These are phyloP conservation scores for Alternaria ventricosa DNA, from an alignment of 2,329 filamentous ascomycete genomes.

Conservation along the genomic window DNA sequence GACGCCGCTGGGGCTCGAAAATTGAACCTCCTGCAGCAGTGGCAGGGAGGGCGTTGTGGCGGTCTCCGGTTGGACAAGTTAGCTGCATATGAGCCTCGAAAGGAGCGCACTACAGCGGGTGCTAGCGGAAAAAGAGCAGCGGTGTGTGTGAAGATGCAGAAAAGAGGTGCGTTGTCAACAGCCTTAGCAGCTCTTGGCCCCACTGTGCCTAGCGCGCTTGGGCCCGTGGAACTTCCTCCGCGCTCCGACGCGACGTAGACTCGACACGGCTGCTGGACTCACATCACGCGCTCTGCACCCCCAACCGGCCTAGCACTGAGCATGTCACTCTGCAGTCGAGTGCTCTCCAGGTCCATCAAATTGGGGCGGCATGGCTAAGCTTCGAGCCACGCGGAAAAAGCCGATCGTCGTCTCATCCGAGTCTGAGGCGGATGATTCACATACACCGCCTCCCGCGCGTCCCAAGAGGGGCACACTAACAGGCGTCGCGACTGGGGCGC, in stretches of 20 bases:
- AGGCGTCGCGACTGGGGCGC: conserved; percentile 23
- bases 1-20: conserved; percentile 26
- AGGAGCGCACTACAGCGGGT: conserved; percentile 17
- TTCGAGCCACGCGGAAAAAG: conserved; percentile 46
- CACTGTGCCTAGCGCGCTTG: conserved; percentile 3
- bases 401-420: conserved; percentile 47
- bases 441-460: conserved; percentile 41
- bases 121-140: conserved; percentile 14
- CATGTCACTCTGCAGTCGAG: conserved; percentile 37
- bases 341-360: conserved; percentile 21
- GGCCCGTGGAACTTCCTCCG: conserved; percentile 2
- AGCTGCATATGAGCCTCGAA: conserved; percentile 33
- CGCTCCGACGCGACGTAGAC: conserved; percentile 1
- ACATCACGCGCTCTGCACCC: conserved; percentile 12
- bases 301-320: conserved; percentile 28
- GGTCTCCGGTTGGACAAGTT: conserved; percentile 39
- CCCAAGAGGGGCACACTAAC: conserved; percentile 39
- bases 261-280: conserved; percentile 1
- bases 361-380: conserved; percentile 48
- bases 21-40: conserved; percentile 34
- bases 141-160: conserved; percentile 18
- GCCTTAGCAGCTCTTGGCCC: background rate
- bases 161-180: conserved; percentile 15
- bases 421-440: conserved; percentile 34
- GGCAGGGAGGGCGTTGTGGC: conserved; percentile 40